These are phyloP conservation scores for Vitis rupestris DNA, from an alignment of 164 flowering plant genomes.

Conservation along the genomic window DNA sequence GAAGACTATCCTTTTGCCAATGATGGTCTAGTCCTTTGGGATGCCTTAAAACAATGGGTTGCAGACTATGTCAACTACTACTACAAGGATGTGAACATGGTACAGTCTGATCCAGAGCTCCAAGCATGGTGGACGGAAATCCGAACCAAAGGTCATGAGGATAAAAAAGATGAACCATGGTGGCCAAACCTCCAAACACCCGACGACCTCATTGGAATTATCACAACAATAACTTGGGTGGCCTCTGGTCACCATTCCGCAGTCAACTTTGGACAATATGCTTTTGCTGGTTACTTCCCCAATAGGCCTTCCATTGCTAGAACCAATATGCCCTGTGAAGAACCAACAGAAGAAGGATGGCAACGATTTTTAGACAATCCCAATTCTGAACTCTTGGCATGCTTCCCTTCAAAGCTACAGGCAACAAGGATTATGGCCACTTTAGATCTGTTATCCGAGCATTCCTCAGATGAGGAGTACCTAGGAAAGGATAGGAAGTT, in stretches of 20 bases:
- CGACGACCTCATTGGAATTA: slow-evolving; percentile 14
- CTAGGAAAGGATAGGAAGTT: slow-evolving; percentile 21
- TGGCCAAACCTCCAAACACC: slow-evolving; percentile 34
- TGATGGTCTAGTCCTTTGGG: slow-evolving; percentile 31
- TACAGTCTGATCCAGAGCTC: slow-evolving; percentile 28
- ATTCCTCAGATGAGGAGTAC: slow-evolving; percentile 40
- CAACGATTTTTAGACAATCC: slow-evolving; percentile 24
- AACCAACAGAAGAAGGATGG: slow-evolving; percentile 6
- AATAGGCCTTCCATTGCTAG: no score
- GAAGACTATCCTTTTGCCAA: slow-evolving; percentile 37
- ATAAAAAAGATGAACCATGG: slow-evolving; percentile 37
- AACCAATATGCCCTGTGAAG: no score
- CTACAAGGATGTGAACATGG: slow-evolving; percentile 11
- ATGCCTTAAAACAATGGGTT: slow-evolving; percentile 25
- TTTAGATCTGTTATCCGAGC: slow-evolving; percentile 24
- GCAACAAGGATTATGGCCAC: slow-evolving; percentile 28
- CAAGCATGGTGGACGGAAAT: slow-evolving; percentile 34
- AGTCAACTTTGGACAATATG: slow-evolving; percentile 40
- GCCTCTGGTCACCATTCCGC: slow-evolving; percentile 41
- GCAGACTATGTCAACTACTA: slow-evolving; percentile 25
- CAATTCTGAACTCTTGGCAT: slow-evolving; percentile 9
- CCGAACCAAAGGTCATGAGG: slow-evolving; percentile 24
- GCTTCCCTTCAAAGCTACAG: slow-evolving; percentile 29
- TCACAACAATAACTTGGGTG: slow-evolving; percentile 33
- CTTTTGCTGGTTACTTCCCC: no score